Conservation (phyloP, 2,329 filamentous ascomycete species). For the Sporothrix pallida region DNA sequence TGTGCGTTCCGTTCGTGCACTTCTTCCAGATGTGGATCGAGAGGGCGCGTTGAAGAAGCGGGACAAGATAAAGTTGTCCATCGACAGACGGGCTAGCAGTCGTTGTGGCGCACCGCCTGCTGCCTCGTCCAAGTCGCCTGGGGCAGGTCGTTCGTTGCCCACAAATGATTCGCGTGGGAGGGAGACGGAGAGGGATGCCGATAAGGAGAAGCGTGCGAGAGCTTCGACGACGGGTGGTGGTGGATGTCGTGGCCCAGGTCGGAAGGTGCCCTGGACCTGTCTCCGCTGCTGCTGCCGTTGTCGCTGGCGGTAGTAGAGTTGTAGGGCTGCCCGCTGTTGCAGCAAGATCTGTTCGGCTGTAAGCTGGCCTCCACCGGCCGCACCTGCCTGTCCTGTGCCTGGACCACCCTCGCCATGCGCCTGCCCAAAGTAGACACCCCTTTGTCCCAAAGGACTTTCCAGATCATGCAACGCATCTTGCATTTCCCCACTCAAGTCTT, state of each 20-base stretch:
- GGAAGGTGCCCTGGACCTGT: neutral
- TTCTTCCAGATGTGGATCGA: neutral
- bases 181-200: neutral
- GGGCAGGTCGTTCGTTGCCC: neutral
- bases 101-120: neutral
- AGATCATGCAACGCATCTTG: neutral
- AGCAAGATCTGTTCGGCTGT: neutral
- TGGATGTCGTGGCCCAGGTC: neutral
- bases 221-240: slow-evolving; percentile 17
- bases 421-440: slow-evolving; percentile 14
- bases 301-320: neutral
- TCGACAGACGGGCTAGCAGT: neutral
- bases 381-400: neutral
- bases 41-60: slow-evolving; percentile 6
- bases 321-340: neutral
- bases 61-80: slow-evolving; percentile 16
- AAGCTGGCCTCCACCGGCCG: neutral
- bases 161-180: slow-evolving; percentile 16
- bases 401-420: too few species aligned
- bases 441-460: neutral
- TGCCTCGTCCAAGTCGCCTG: neutral
- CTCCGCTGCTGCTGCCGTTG: neutral
- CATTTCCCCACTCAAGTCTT: neutral
- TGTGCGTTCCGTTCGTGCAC: too few species aligned
- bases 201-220: neutral